Evolutionary conservation across 2,329 filamentous ascomycete genomes (phyloP), one percentile per base, ranked within the genome.

Genomic region (Fusarium burgessii): DNA sequence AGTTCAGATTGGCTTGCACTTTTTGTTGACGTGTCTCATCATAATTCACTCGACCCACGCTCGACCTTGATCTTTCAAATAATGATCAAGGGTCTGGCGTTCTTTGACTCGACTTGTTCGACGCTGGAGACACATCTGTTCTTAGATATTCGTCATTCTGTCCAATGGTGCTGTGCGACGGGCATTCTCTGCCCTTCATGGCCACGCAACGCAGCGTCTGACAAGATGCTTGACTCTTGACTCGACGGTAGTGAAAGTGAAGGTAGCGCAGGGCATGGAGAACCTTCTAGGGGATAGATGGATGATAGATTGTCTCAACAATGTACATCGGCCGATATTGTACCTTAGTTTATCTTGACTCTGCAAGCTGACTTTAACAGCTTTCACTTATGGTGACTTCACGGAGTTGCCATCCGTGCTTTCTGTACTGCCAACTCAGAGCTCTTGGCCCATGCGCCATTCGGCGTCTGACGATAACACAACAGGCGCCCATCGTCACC

Each of bases 401-500:
- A 84, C 13, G 84, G 84, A 11, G 80, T 81, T 14, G 82, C 82
- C 85, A 89, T 86, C 61, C 83, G 82, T 68, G 86, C 83, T 80
- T 88, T 89, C 76, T 87, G 84, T 80, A 90, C 87, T 36, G 84
- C 84, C 70, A 90, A 78, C 80, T 90, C 88, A 0, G 87, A 87
- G 74, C 88, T 90, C 79, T 89, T 88, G 1, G 84, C 85, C 88
- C 88, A 90, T 12, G 81, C 76, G 0, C 88, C 88, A 62, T 86
- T 85, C 1, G 88, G 87, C 43, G 83, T 85, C 79, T 90, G 88
- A 17, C 89, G 85, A 77, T 89, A 91, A 67, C 89, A 88, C 74
- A 90, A 80, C 63, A 91, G 76, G 77, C 85, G 88, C 14, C 92
- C 93, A 78, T 95, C 92, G 70, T 95, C 93, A 6, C 92, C 92